Evolutionary conservation across 1,139 yeast species (phyloP).

Genomic region (Hemisphaericaspora xylofermentans): DNA sequence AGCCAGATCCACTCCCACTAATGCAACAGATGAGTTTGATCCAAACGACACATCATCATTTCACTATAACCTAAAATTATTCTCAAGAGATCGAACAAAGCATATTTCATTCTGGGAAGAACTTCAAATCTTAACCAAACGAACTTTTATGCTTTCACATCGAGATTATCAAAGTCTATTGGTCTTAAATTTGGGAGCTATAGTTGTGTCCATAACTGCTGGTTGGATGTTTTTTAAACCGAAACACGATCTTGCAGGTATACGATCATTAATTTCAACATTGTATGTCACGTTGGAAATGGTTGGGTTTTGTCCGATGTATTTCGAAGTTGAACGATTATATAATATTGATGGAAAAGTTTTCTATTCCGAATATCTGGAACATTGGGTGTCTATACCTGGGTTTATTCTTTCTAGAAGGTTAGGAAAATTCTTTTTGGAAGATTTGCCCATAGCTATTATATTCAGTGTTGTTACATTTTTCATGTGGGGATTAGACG

Average conservation of each 20-base stretch:
- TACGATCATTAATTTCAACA: constrained; percentile 62
- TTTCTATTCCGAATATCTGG: constrained; percentile 73
- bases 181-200: constrained; percentile 55
- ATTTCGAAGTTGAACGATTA: constrained; percentile 72
- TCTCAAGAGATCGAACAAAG: constrained; percentile 28
- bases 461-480: constrained; percentile 62
- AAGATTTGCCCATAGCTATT: constrained; percentile 66
- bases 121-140: constrained; percentile 50
- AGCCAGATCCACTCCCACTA: background rate
- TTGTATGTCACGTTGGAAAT: constrained; percentile 65
- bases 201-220: constrained; percentile 55
- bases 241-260: constrained; percentile 59
- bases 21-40: background rate
- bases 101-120: constrained; percentile 41
- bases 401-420: constrained; percentile 72
- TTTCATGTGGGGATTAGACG: constrained; percentile 71
- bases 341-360: constrained; percentile 67
- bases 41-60: constrained; percentile 16
- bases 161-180: constrained; percentile 60
- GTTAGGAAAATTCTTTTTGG: constrained; percentile 62
- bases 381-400: constrained; percentile 61
- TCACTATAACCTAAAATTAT: constrained; percentile 23
- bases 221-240: constrained; percentile 83
- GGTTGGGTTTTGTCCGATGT: constrained; percentile 65
- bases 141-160: constrained; percentile 54